Evolutionary conservation across 2,329 filamentous ascomycete species (phyloP), one percentile per base, ranked within the genome.

Genomic region (Venturia pyrina): DNA sequence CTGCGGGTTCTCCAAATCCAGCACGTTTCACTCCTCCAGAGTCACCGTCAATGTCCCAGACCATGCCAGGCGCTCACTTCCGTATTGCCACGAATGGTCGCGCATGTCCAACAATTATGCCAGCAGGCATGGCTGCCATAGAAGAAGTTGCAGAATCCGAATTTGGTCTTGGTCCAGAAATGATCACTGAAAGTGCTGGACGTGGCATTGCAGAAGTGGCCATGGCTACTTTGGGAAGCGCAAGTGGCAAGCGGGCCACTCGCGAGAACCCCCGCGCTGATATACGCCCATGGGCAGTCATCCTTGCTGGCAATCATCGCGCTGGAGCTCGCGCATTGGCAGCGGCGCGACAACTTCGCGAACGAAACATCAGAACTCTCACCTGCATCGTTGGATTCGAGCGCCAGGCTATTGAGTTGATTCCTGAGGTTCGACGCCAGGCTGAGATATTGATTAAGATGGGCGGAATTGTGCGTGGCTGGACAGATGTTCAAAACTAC

Each of bases 251-350:
- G 79, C 75, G 81, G 82, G 60, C 84, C 79, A 60, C 82, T 74
- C 62, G 80, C 69, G 73, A 78, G 17, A 74, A 77, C 63, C 77
- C 79, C 62, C 50, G 57, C 10, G 43, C 68, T 24, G 78, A 80
- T 46, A 76, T 80, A 19, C 78, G 81, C 40, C 82, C 84, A 0
- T 83, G 85, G 7, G 80, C 88, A 62, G 86, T 96, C 28, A 85
- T 98, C 7, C 82, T 98, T n/a, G 93, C 91, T 0, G 93, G 95
- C n/a, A 98, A 97, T 75, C 93, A 96, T 76, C 91, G 91, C 70
- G 92, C 89, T 0, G 93, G 93, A 48, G 88, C 90, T 46, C 85
- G 93, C 67, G 91, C 92, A 3, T 83, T 98, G 64, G 90, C 91
- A 17, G 92, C 92, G 4, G 92, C 89, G 37, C 86, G 95, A 5